Base-by-base conservation (phyloP, 208 protist species). In the Acanthamoeba royreba region DNA sequence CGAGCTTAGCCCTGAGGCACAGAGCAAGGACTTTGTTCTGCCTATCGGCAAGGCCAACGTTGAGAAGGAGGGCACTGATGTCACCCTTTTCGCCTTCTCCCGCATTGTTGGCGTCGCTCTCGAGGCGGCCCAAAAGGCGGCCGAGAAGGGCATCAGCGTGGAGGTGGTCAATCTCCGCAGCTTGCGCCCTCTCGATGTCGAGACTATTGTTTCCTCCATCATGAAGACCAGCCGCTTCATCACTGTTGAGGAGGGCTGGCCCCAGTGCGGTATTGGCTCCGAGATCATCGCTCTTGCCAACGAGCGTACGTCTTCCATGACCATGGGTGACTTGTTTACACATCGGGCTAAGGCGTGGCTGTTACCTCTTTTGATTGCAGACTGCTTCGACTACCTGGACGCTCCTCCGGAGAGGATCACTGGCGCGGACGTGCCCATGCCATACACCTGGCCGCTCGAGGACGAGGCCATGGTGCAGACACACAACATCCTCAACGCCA, bases 111-210 rank as follows among this genome's bases (percentile, higher is more conserved):
- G 97, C 35, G 93, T 97, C 61, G 97, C 95, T 94, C 94, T 99
- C 17, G 98, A 99, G 95, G 98, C 98, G 35, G 98, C 99, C 25
- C 97, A 99, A 69, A 91, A 97, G 74, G 97, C 99, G 22, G 98
- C 97, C 38, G 95, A 97, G 88, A 96, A 99, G 94, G 99, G 99
- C 79, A 97, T 99, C 86, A 95, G 96, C 85, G 97, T 96, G 49
- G 99, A 99, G 97, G 98, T 99, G n/a, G 98, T 99, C 96, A 99
- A 99, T 96, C 97, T 99, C 43, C 97, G 98, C 88, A 98, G 98
- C 46, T 94, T 99, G 31, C 98, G 99, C 91, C 99, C 99, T 25
- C 95, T 99, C 40, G 99, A 99, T 95, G 97, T 98, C 49, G 96
- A 98, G 40, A 98, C 98, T 11, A 98, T 99, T 94, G 95, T 99